phyloP scores from a whole-genome alignment of 2,329 filamentous ascomycete genomes.

The Massarina eburnea region DNA sequence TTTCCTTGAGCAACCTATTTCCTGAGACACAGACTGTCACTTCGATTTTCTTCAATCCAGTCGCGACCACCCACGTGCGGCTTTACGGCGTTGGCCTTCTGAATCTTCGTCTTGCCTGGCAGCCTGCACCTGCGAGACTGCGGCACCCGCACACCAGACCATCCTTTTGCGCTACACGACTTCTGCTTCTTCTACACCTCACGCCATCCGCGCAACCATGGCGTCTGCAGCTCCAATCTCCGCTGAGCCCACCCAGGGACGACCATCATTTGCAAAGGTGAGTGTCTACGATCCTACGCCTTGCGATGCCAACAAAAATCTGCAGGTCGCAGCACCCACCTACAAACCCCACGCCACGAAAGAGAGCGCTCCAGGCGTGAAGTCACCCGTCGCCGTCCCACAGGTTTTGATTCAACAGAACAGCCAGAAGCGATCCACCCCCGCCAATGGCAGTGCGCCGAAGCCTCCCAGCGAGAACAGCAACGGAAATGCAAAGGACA shows the following conservation, averaged over 20 bases:
- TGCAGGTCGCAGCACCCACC: conserved; percentile 46
- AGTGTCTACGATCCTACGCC: conserved; percentile 15
- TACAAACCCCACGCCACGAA: conserved; percentile 35
- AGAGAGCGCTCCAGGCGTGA: conserved; percentile 25
- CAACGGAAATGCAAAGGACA: conserved; percentile 18
- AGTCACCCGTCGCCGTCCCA: conserved; percentile 26
- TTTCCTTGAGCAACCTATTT: conserved; percentile 56
- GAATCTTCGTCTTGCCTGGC: conserved; percentile 9
- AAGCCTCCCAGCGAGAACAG: conserved; percentile 16
- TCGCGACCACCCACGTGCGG: conserved; percentile 23
- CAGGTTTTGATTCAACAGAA: conserved; percentile 24
- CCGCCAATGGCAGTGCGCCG: conserved; percentile 18
- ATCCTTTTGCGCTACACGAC: conserved; percentile 1
- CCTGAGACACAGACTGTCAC: conserved; percentile 38
- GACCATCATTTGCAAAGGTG: conserved; percentile 79
- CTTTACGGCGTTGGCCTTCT: conserved; percentile 27
- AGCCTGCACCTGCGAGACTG: not conserved
- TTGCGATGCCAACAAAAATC: conserved; percentile 13
- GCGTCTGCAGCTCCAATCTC: conserved; percentile 33
- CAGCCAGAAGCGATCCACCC: conserved; percentile 20
- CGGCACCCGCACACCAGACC: not conserved
- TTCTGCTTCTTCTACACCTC: not conserved
- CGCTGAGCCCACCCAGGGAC: conserved; percentile 41
- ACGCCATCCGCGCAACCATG: conserved; percentile 21
- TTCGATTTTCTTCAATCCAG: conserved; percentile 35